These are phyloP conservation scores for Termitomyces sp. DNA, from an alignment of 768 basidiomycete species.

Conservation along the genomic window DNA sequence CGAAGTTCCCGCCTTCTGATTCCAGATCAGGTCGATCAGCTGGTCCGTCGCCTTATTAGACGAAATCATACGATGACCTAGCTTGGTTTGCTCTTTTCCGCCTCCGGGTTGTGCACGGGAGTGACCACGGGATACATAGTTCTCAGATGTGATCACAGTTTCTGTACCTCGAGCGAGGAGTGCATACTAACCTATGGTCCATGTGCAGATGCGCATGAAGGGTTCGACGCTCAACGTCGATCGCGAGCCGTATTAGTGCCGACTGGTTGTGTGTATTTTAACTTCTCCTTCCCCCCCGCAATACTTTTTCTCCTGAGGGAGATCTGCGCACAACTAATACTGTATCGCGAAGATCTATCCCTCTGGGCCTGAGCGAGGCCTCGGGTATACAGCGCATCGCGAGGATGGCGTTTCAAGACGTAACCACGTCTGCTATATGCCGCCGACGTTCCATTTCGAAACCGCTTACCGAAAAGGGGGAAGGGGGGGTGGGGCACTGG, in stretches of 20 bases:
- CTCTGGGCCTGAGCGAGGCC: neutral
- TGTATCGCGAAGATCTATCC: conserved; percentile 1
- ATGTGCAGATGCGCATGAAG: neutral
- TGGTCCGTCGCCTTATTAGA: conserved; percentile 1
- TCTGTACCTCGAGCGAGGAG: neutral
- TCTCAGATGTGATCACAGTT: neutral
- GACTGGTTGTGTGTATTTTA: neutral
- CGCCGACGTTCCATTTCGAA: conserved; percentile 9
- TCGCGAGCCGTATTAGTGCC: conserved; percentile 6
- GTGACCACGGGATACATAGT: neutral
- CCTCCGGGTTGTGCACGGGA: neutral
- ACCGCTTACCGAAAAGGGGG: neutral
- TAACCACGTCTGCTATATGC: conserved; percentile 4
- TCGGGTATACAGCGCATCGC: conserved; percentile 6
- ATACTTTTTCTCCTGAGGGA: neutral
- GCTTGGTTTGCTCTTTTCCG: neutral
- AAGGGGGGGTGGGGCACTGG: no score
- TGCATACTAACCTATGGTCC: neutral
- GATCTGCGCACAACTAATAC: neutral
- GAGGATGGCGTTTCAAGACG: conserved; percentile 5
- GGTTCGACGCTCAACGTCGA: neutral
- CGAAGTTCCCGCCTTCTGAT: neutral
- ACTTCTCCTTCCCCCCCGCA: neutral
- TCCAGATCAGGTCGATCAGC: conserved; percentile 8
- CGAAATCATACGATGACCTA: neutral